phyloP scores from a whole-genome alignment of 2,329 filamentous ascomycete genomes.

The Alternaria dauci region DNA sequence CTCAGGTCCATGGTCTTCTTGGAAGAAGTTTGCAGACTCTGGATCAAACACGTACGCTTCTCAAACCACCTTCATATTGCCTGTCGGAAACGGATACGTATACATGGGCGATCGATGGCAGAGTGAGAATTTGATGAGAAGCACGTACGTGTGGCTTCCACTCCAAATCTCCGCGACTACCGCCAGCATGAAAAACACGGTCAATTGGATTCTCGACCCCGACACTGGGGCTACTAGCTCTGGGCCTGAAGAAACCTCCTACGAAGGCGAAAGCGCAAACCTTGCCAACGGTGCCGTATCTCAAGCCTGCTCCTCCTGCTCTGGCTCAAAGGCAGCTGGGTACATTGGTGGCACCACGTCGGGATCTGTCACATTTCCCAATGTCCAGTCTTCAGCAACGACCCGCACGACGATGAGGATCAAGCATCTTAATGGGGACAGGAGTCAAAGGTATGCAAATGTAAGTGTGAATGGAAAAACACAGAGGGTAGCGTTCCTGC shows the following conservation, averaged over 20 bases:
- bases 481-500: conserved; percentile 64
- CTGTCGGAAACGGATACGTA: conserved; percentile 56
- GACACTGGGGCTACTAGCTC: conserved; percentile 55
- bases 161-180: conserved; percentile 62
- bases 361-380: conserved; percentile 61
- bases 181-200: conserved; percentile 60
- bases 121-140: conserved; percentile 65
- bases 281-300: conserved; percentile 57
- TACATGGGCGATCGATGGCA: conserved; percentile 76
- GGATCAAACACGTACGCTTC: conserved; percentile 67
- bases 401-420: conserved; percentile 63
- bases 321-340: conserved; percentile 59
- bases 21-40: conserved; percentile 65
- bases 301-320: conserved; percentile 63
- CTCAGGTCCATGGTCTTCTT: conserved; percentile 67
- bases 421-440: conserved; percentile 66
- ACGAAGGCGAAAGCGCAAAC: conserved; percentile 62
- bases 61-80: conserved; percentile 68
- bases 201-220: conserved; percentile 64
- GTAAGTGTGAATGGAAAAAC: conserved; percentile 65
- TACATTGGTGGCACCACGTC: conserved; percentile 55
- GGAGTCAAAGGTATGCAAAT: conserved; percentile 60
- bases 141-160: conserved; percentile 72
- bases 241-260: conserved; percentile 57
- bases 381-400: conserved; percentile 55